Evolutionary conservation across 805 yeast species (phyloP), one percentile per base, ranked within the genome.

Genomic region (Kuraishia capsulata): DNA sequence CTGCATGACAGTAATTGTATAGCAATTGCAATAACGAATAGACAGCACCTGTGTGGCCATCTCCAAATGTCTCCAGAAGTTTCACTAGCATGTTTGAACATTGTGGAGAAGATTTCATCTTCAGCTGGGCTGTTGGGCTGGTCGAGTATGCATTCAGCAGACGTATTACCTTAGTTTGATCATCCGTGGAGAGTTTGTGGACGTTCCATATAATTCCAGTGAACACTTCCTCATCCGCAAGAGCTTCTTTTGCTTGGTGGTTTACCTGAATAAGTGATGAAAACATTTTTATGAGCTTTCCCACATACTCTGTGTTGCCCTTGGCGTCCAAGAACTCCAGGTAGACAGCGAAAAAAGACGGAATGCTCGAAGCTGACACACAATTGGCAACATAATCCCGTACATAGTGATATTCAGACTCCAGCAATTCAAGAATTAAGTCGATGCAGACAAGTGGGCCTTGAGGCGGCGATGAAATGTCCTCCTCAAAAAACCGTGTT

Each of bases 1-100:
- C 66, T 49, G 67, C 55, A 39, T 64, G 64, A 48, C 72, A 67
- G 42, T 65, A 57, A 41, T 68, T 67, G 56, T 64, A 68, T 16
- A 68, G 45, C 0, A 61, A 58, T 0, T 71, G 72, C 36, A 67
- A 58, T 4, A 65, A 53, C 16, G 63, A 52, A 42, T n/a, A n/a
- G n/a, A n/a, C n/a, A n/a, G n/a, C n/a, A n/a, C n/a, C n/a, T n/a
- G n/a, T n/a, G n/a, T n/a, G n/a, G n/a, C n/a, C n/a, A n/a, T n/a
- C n/a, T n/a, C n/a, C n/a, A n/a, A n/a, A n/a, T n/a, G n/a, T n/a
- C n/a, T n/a, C n/a, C n/a, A n/a, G n/a, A n/a, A n/a, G n/a, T n/a
- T n/a, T n/a, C n/a, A n/a, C n/a, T n/a, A n/a, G n/a, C n/a, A n/a
- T n/a, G n/a, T n/a, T n/a, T n/a, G n/a, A n/a, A n/a, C n/a, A n/a